phyloP scores from a whole-genome alignment of 78 protist genomes.

The Polysphondylium violaceum region DNA sequence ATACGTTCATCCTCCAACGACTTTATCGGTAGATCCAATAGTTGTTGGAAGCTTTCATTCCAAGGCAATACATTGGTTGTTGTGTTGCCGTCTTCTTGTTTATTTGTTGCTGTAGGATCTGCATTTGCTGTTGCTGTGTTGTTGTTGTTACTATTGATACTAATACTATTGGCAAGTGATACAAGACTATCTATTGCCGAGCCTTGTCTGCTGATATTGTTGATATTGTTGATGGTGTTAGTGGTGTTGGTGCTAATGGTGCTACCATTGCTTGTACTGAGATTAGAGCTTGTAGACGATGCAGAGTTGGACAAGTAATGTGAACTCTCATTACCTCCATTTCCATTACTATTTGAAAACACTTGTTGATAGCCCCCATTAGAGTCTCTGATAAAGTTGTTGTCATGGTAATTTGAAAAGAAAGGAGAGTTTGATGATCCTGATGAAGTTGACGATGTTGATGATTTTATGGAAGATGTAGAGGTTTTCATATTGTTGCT shows the following conservation, averaged over 20 bases:
- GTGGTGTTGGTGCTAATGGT: no score
- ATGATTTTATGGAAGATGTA: not conserved
- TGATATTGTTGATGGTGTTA: not conserved
- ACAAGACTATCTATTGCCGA: not conserved
- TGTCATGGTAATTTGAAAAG: no score
- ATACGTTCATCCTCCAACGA: constrained; percentile 62
- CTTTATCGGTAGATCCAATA: constrained; percentile 60
- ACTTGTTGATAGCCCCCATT: no score
- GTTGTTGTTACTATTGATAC: not conserved
- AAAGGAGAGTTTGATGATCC: not conserved
- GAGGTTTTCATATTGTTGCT: no score
- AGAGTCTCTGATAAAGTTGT: no score
- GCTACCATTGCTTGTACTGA: not conserved
- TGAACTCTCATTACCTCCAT: no score
- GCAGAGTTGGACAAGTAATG: no score
- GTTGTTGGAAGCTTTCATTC: constrained; percentile 73
- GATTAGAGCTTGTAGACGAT: no score
- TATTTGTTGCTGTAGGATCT: not conserved
- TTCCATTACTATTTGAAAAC: no score
- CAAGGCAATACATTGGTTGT: constrained; percentile 34
- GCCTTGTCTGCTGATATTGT: not conserved
- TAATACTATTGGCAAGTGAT: not conserved
- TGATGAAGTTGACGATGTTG: not conserved
- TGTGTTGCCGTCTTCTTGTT: constrained; percentile 3
- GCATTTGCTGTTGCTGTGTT: not conserved